A percentile compares a stretch with the other conserved stretches of the same genome.
Evolutionary conservation across 2,329 filamentous ascomycete genomes (phyloP).

Genomic region (Torrubiella hemipterigena): DNA sequence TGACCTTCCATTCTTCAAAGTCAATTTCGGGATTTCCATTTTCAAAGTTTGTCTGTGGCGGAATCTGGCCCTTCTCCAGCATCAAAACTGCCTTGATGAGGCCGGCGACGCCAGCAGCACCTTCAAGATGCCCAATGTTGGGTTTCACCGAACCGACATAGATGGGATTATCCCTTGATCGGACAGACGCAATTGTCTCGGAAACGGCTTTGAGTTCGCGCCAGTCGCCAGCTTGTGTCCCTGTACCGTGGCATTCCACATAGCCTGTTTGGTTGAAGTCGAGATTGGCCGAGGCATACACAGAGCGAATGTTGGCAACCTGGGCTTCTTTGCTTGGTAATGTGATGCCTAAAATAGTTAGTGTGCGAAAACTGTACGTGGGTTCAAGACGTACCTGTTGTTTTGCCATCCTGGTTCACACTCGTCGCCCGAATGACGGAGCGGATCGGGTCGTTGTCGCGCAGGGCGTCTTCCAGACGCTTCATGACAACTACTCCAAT

Average conservation of each 20-base stretch:
- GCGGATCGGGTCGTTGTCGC: slow-evolving; percentile 45
- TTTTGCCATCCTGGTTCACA: slow-evolving; percentile 47
- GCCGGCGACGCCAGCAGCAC: slow-evolving; percentile 37
- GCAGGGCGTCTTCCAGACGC: slow-evolving; percentile 41
- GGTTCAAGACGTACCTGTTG: slow-evolving; percentile 24
- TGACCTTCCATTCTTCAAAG: slow-evolving; percentile 32
- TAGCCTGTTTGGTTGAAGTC: slow-evolving; percentile 33
- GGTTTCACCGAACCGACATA: slow-evolving; percentile 42
- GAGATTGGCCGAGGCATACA: slow-evolving; percentile 33
- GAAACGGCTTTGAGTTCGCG: slow-evolving; percentile 37
- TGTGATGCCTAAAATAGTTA: slow-evolving; percentile 34
- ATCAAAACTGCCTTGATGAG: slow-evolving; percentile 39
- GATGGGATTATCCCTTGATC: slow-evolving; percentile 24
- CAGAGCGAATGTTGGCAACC: slow-evolving; percentile 31
- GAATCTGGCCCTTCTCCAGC: slow-evolving; percentile 38
- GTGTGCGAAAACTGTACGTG: neutral
- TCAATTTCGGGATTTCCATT: slow-evolving; percentile 33
- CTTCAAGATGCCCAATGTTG: slow-evolving; percentile 42
- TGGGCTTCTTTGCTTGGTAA: slow-evolving; percentile 42
- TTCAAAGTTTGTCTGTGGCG: slow-evolving; percentile 38
- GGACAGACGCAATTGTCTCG: slow-evolving; percentile 24
- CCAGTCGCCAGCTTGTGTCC: slow-evolving; percentile 43
- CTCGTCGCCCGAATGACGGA: slow-evolving; percentile 41
- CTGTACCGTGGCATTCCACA: slow-evolving; percentile 48
- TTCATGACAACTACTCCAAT: slow-evolving; percentile 49